A percentile compares a stretch with the other conserved stretches of the same genome.
phyloP scores from a whole-genome alignment of 2,329 filamentous ascomycete genomes.

The Diaporthe ilicicola region DNA sequence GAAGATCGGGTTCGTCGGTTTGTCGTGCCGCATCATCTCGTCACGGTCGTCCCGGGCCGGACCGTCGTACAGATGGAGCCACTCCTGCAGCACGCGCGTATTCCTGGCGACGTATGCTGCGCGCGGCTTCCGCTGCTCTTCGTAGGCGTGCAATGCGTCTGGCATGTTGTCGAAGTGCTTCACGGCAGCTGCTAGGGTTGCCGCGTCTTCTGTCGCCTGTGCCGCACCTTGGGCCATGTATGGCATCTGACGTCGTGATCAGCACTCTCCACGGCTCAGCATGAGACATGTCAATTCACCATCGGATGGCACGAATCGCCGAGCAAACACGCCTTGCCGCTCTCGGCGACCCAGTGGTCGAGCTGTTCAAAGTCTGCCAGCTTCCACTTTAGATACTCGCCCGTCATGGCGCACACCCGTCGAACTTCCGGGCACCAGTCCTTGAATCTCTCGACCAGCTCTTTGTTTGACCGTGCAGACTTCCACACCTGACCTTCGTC shows the following conservation, averaged over 20 bases:
- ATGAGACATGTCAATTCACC: too few species aligned
- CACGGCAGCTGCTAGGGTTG: constrained; percentile 38
- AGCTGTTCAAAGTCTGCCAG: constrained; percentile 53
- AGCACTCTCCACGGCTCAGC: too few species aligned
- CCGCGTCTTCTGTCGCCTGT: constrained; percentile 55
- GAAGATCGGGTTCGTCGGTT: constrained; percentile 37
- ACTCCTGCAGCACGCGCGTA: constrained; percentile 37
- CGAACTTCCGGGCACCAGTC: constrained; percentile 47
- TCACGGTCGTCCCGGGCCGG: constrained; percentile 36
- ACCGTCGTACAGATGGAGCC: constrained; percentile 38
- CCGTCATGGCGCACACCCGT: constrained; percentile 45
- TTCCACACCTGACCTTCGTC: constrained; percentile 39
- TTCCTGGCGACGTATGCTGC: constrained; percentile 36
- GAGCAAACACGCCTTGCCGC: constrained; percentile 50
- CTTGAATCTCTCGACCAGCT: constrained; percentile 46
- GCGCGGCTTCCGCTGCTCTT: constrained; percentile 35
- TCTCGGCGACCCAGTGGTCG: constrained; percentile 49
- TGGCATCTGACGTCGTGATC: too few species aligned
- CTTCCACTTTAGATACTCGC: constrained; percentile 55
- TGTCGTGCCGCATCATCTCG: constrained; percentile 30
- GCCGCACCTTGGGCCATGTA: constrained; percentile 58
- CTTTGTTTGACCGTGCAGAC: constrained; percentile 44
- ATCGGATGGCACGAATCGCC: constrained; percentile 57
- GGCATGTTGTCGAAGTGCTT: constrained; percentile 4
- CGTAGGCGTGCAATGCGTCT: constrained; percentile 29